Evolutionary conservation across 1,139 yeast species (phyloP), one percentile per base, ranked within the genome.

Genomic region (Geotrichum aggregatum): DNA sequence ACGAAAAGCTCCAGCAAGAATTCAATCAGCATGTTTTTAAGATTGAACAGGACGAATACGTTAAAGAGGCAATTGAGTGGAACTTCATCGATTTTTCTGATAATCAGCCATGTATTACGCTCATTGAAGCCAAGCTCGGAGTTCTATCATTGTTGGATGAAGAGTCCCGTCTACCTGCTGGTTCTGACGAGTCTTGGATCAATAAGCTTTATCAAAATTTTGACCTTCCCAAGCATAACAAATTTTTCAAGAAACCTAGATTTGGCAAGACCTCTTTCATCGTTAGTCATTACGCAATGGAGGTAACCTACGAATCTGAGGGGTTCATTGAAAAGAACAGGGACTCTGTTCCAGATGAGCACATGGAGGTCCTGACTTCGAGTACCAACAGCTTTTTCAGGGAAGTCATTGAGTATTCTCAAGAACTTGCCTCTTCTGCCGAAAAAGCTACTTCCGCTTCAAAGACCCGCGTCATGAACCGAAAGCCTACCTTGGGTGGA

Each of bases 11-110:
- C 62, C 98, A 92, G 71, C 98, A 92, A 71, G 98, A 91, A 67
- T 92, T 92, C 70, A 92, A 91, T 66, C 98, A 91, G 70, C 98
- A 92, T 67, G 98, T 92, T 48, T 92, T 92, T 77, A 92, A 91
- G 68, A 78, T 92, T 58, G 98, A 92, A 67, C 98, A 92, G 74
- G 97, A 91, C 67, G 97, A 92, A 66, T 92, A 92, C 68, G 77
- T 89, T 46, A 80, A 79, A 55, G 98, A 92, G 73, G 87, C 91
- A 64, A 91, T 92, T 59, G 95, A 91, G 69, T 92, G 98, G 98
- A 85, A 94, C 14, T 92, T 92, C 66, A 92, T 92, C 63, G 98
- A 92, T 64, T 92, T 91, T 65, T 82, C 94, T 52, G 99, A 92
- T 68, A 94, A 94, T 69, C 98, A 92, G 73, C 98, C 98, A 8